A percentile compares a stretch with the other conserved stretches of the same genome.
Evolutionary conservation across 202 grass and related monocot genomes (phyloP).

Genomic region (Hordeum pubiflorum): DNA sequence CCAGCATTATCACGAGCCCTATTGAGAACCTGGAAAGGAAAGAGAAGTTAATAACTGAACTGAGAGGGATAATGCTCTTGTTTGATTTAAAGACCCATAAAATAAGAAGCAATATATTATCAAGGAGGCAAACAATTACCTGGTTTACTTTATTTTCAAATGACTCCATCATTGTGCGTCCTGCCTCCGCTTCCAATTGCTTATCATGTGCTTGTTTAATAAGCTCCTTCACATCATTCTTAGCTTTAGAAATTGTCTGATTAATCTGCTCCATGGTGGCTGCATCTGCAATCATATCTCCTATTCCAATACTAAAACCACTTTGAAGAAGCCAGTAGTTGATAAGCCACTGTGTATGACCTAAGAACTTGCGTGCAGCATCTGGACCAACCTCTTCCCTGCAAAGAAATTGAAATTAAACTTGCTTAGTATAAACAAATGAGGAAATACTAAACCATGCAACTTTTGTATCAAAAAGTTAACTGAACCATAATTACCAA

Average conservation of each 20-base stretch:
- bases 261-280: slow-evolving; percentile 81
- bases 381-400: slow-evolving; percentile 97
- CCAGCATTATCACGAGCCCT: slow-evolving; percentile 97
- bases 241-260: slow-evolving; percentile 49
- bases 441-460: no score
- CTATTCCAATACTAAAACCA: slow-evolving; percentile 93
- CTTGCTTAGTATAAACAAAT: no score
- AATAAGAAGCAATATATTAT: no score
- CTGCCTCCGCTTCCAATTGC: slow-evolving; percentile 73
- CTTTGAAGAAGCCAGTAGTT: slow-evolving; percentile 95
- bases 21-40: no score
- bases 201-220: slow-evolving; percentile 60
- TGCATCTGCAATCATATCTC: slow-evolving; percentile 91
- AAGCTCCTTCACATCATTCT: slow-evolving; percentile 80
- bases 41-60: no score
- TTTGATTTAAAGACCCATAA: no score
- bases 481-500: no score
- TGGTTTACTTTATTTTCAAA: slow-evolving; percentile 97
- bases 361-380: slow-evolving; percentile 83
- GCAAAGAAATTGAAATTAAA: no score
- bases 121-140: no score
- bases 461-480: no score
- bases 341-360: slow-evolving; percentile 87
- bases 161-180: slow-evolving; percentile 87
- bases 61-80: no score